phyloP scores from a whole-genome alignment of 768 basidiomycete genomes.

The Tephrocybe rancida region DNA sequence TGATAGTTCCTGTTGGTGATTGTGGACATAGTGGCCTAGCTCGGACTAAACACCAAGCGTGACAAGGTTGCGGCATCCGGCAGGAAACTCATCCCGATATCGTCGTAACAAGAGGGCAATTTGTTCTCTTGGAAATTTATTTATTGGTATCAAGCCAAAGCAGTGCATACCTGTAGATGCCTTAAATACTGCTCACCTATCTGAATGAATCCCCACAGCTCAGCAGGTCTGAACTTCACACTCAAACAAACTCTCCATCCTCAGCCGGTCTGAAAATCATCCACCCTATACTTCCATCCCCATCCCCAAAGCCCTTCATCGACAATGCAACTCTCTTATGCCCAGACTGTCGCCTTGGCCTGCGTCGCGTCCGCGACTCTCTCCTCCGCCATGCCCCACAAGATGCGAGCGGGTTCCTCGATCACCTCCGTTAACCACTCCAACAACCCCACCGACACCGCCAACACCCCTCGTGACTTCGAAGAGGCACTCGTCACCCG shows the following conservation, averaged over 20 bases:
- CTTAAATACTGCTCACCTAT: neutral
- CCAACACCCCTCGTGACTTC: neutral
- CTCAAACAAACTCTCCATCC: neutral
- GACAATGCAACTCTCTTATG: constrained; percentile 13
- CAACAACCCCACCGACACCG: neutral
- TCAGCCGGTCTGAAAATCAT: constrained; percentile 11
- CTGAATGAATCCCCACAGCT: constrained; percentile 2
- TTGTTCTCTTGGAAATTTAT: neutral
- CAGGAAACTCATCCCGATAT: neutral
- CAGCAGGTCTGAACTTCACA: constrained; percentile 13
- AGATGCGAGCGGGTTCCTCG: neutral
- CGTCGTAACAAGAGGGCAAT: neutral
- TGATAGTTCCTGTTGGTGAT: too few relatives aligned
- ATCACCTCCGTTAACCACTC: neutral
- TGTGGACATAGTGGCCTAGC: too few relatives aligned
- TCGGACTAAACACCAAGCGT: too few relatives aligned
- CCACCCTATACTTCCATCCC: neutral
- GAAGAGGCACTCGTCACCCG: neutral
- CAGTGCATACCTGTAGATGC: neutral
- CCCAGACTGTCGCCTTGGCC: constrained; percentile 11
- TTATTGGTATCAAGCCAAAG: too few relatives aligned
- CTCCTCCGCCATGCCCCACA: constrained; percentile 6
- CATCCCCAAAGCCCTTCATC: constrained; percentile 2
- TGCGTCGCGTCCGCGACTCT: constrained; percentile 14
- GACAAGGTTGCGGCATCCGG: too few relatives aligned